phyloP scores from a whole-genome alignment of 345 rosid genomes.

The Salix dunnii region DNA sequence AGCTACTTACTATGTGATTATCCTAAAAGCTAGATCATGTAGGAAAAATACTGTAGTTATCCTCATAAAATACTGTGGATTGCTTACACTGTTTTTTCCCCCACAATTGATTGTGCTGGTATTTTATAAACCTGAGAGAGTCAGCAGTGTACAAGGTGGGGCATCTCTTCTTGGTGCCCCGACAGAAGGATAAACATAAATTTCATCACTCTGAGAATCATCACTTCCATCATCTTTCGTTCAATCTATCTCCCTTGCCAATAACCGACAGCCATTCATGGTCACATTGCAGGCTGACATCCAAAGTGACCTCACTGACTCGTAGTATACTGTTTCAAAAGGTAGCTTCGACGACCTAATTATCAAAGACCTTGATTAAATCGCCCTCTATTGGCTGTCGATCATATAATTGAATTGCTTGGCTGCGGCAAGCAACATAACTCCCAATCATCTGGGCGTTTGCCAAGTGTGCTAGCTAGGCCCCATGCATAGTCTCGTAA shows the following conservation, averaged over 20 bases:
- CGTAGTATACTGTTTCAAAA: conserved; percentile 19
- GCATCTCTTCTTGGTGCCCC: conserved; percentile 70
- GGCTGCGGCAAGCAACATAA: not conserved
- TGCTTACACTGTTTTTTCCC: no score
- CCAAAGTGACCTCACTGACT: conserved; percentile 78
- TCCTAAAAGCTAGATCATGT: no score
- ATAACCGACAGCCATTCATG: conserved; percentile 47
- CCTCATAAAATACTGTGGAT: no score
- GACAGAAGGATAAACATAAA: conserved; percentile 59
- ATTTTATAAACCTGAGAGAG: conserved; percentile 33
- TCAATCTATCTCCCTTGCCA: conserved; percentile 61
- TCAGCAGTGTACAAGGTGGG: conserved; percentile 57
- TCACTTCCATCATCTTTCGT: conserved; percentile 62
- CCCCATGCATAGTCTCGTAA: no score
- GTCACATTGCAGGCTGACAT: conserved; percentile 73
- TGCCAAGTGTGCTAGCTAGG: conserved; percentile 7
- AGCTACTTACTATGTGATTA: no score
- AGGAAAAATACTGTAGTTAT: no score
- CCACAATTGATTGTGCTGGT: no score
- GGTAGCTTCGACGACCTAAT: no score
- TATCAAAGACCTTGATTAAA: no score
- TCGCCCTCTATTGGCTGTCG: no score
- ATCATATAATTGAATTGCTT: no score
- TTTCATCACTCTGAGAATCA: conserved; percentile 48
- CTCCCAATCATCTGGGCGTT: conserved; percentile 4